phyloP scores from a whole-genome alignment of 257 asterid genomes.

The Gynochthodes officinalis region DNA sequence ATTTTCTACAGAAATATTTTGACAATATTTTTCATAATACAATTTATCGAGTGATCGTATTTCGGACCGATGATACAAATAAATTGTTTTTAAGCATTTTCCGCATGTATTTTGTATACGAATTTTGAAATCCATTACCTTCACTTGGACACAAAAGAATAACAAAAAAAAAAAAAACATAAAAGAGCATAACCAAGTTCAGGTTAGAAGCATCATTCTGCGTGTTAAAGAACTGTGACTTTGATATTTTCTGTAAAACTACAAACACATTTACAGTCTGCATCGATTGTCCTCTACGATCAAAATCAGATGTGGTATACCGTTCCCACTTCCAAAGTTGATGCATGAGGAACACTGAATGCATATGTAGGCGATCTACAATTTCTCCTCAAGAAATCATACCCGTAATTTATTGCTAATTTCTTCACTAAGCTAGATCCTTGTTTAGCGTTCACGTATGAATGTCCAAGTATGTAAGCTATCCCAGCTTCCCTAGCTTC shows the following conservation, averaged over 20 bases:
- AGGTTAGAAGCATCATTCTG: background rate
- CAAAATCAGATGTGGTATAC: slow-evolving; percentile 64
- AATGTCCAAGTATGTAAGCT: slow-evolving; percentile 83
- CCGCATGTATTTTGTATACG: too few relatives aligned
- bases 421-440: slow-evolving; percentile 76
- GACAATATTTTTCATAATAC: too few relatives aligned
- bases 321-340: slow-evolving; percentile 94
- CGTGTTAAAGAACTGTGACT: slow-evolving; percentile 2
- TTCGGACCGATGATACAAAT: too few relatives aligned
- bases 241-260: slow-evolving; percentile 10
- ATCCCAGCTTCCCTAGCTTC: slow-evolving; percentile 90
- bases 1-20: too few relatives aligned
- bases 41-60: too few relatives aligned
- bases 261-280: slow-evolving; percentile 18
- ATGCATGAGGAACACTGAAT: slow-evolving; percentile 71
- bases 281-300: background rate
- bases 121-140: too few relatives aligned
- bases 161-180: background rate
- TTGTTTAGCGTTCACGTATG: slow-evolving; percentile 69
- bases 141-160: background rate
- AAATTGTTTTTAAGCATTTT: too few relatives aligned
- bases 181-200: too few relatives aligned
- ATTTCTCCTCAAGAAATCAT: slow-evolving; percentile 85
- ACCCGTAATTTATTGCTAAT: slow-evolving; percentile 67
- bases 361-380: slow-evolving; percentile 65